phyloP scores from a whole-genome alignment of 345 rosid genomes.

The Syzygium oleosum region DNA sequence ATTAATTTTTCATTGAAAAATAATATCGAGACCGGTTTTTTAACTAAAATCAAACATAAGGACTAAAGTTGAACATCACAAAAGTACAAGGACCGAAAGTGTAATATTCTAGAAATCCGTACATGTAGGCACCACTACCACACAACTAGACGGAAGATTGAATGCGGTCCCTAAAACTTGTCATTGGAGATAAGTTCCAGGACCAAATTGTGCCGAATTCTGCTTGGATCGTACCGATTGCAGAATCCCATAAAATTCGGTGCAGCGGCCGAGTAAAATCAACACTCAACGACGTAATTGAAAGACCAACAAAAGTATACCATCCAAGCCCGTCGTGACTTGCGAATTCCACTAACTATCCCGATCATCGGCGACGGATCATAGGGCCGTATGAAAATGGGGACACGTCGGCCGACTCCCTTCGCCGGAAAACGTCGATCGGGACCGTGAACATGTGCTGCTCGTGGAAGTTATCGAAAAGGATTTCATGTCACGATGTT shows the following conservation, averaged over 20 bases:
- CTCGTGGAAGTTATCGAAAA: too few relatives aligned
- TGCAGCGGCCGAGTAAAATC: not conserved
- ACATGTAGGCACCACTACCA: not conserved
- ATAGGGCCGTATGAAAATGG: not conserved
- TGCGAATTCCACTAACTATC: not conserved
- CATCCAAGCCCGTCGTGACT: not conserved
- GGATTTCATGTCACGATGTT: not conserved
- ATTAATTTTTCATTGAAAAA: too few relatives aligned
- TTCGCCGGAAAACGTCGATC: not conserved
- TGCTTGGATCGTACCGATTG: not conserved
- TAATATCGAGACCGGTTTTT: too few relatives aligned
- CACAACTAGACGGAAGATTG: not conserved
- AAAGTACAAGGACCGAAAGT: not conserved
- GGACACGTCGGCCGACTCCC: not conserved
- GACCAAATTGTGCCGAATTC: not conserved
- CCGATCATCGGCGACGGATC: not conserved
- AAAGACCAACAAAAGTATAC: not conserved
- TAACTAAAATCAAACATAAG: too few relatives aligned
- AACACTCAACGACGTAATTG: not conserved
- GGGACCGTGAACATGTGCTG: not conserved
- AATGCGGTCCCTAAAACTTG: not conserved
- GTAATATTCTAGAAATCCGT: not conserved
- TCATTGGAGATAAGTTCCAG: not conserved
- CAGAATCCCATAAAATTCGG: not conserved
- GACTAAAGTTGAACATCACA: not conserved